Percentiles rank a stretch among this genome's conserved stretches.
phyloP scores from a whole-genome alignment of 1,284 basidiomycete species.

The Lentinula novae-zelandiae region DNA sequence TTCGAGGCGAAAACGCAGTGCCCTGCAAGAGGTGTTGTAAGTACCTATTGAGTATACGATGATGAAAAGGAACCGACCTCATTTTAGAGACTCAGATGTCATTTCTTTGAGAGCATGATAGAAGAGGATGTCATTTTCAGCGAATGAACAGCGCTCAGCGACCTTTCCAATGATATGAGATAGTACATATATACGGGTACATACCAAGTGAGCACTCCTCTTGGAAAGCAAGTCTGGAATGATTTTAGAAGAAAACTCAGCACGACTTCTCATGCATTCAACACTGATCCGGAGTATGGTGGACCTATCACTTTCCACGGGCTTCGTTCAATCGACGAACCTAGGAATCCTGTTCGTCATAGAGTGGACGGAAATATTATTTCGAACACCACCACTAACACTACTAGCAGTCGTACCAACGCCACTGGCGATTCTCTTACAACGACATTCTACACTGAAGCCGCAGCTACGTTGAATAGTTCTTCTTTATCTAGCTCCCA shows the following conservation, averaged over 20 bases:
- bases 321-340: neutral
- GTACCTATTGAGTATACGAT: no score
- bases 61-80: no score
- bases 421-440: neutral
- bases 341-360: neutral
- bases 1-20: no score
- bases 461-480: neutral
- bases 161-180: no score
- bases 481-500: neutral
- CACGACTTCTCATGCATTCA: neutral
- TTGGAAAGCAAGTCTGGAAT: conserved; percentile 3
- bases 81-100: no score
- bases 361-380: neutral
- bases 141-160: no score
- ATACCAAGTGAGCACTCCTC: neutral
- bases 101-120: no score
- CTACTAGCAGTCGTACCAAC: neutral
- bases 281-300: conserved; percentile 6
- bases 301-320: conserved; percentile 4
- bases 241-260: neutral
- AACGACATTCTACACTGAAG: neutral
- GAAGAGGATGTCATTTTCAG: no score
- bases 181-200: no score
- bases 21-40: no score
- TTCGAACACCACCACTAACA: neutral